Conservation (phyloP, 1,284 basidiomycete species). For the Trametes versicolor region DNA sequence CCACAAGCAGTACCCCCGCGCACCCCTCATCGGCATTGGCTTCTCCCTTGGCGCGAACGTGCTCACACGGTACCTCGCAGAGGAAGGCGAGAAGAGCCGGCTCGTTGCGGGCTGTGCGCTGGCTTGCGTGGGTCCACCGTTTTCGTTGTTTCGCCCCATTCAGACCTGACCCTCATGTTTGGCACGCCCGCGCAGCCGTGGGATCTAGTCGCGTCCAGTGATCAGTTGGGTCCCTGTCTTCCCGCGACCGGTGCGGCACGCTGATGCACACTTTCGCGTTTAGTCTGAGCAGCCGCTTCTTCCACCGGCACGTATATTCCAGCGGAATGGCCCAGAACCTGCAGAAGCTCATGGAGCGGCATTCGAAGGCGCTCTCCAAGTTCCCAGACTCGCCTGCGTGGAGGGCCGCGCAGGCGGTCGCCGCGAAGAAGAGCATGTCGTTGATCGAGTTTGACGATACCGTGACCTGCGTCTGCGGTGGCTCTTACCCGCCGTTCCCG, state of each 20-base stretch:
- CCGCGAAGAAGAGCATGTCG: conserved; percentile 61
- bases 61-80: conserved; percentile 90
- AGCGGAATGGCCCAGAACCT: conserved; percentile 87
- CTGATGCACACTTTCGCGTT: conserved; percentile 30
- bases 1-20: conserved; percentile 77
- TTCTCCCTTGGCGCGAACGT: conserved; percentile 97
- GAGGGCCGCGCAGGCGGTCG: conserved; percentile 54
- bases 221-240: conserved; percentile 51
- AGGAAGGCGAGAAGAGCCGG: conserved; percentile 84
- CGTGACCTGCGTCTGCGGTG: conserved; percentile 82
- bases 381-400: conserved; percentile 63
- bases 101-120: conserved; percentile 81
- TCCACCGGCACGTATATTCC: conserved; percentile 82
- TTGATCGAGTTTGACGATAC: conserved; percentile 70
- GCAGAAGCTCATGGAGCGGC: conserved; percentile 69
- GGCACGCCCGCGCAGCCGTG: conserved; percentile 66
- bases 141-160: conserved; percentile 20
- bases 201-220: conserved; percentile 72
- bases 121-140: conserved; percentile 70
- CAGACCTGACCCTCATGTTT: conserved; percentile 25
- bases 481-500: conserved; percentile 83
- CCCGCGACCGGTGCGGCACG: conserved; percentile 17
- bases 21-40: conserved; percentile 87
- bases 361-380: conserved; percentile 60
- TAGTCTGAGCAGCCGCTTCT: conserved; percentile 71